phyloP scores from a whole-genome alignment of 2,329 filamentous ascomycete genomes.

The Graphilbum ipis-grandicollis region DNA sequence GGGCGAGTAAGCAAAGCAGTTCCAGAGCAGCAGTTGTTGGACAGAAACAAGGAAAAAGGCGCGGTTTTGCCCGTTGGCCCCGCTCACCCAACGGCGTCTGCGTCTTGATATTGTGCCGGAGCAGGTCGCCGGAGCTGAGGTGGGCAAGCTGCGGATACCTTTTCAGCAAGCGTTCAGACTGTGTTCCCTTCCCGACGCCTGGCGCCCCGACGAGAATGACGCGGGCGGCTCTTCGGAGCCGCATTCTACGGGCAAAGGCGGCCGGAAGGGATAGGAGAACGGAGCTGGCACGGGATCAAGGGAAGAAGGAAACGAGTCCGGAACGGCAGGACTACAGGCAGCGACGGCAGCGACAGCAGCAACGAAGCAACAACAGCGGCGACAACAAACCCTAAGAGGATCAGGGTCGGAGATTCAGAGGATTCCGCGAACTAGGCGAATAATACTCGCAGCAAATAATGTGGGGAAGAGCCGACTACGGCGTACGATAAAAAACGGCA shows the following conservation, averaged over 20 bases:
- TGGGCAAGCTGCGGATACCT: slow-evolving; percentile 78
- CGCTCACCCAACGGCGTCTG: slow-evolving; percentile 63
- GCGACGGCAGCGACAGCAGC: too few relatives aligned
- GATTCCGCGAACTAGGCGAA: too few relatives aligned
- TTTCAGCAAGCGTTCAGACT: slow-evolving; percentile 73
- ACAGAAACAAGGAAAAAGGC: not conserved
- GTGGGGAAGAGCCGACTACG: not conserved
- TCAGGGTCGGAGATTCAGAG: too few relatives aligned
- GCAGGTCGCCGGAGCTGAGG: slow-evolving; percentile 83
- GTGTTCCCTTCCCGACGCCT: slow-evolving; percentile 94
- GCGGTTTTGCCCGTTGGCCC: not conserved
- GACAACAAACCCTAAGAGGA: too few relatives aligned
- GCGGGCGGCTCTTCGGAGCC: slow-evolving; percentile 65
- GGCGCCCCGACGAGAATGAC: slow-evolving; percentile 91
- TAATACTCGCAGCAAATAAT: too few relatives aligned
- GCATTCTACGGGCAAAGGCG: slow-evolving; percentile 25
- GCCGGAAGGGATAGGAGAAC: too few relatives aligned
- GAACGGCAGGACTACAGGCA: not conserved
- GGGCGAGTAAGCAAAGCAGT: not conserved
- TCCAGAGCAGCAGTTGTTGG: too few relatives aligned
- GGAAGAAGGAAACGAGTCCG: too few relatives aligned
- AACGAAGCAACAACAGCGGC: not conserved
- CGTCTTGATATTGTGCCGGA: slow-evolving; percentile 83
- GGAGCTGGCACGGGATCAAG: not conserved
- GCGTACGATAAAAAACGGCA: too few relatives aligned